Base-by-base conservation (phyloP, 2,329 filamentous ascomycete genomes). In the Fusarium sp. region DNA sequence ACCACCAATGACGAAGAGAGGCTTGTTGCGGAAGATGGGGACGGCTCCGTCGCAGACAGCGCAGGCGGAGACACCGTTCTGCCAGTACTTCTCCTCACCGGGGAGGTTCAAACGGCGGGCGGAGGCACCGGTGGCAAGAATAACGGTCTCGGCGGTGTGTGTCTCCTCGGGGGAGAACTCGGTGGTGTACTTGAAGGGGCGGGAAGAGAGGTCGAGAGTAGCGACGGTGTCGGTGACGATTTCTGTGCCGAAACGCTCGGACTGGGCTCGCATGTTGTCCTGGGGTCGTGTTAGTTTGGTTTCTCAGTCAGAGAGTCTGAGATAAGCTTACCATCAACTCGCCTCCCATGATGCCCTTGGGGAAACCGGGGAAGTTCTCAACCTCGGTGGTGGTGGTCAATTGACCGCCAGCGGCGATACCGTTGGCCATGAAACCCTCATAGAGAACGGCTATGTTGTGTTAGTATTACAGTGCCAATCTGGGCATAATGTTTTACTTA, bases 321-420 rank as follows among this genome's bases (percentile, higher is more conserved):
- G 22, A 38, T 49, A 32, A 18, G 76, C 85, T 58, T 72, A 89
- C 88, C 96, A 99, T 99, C 73, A 99, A 85, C 78, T 94, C 91
- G 60, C 88, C 83, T 73, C 96, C 96, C 82, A 94, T 92, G 80
- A 99, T 94, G 70, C 91, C 92, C 76, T 93, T 88, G 77, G 93
- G 92, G 84, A 98, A 99, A 49, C 96, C 96, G 27, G 96, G 96
- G 83, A 92, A 99, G 88, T 99, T 99, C 86, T 99, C 96, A 65
- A 99, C 90, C 74, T 99, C 97, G 77, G 97, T 98, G 58, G 96
- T 99, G 27, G 97, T 99, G 58, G 97, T 99, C 74, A 99, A 87
- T 86, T 99, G 96, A 62, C 96, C 96, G 74, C 96, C 96, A 46
- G 96, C 94, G 9, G 96, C 96, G 76, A 97, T 97, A 78, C 95